Base-by-base conservation (phyloP, 2,329 filamentous ascomycete genomes). In the Cryoendolithus antarcticus region DNA sequence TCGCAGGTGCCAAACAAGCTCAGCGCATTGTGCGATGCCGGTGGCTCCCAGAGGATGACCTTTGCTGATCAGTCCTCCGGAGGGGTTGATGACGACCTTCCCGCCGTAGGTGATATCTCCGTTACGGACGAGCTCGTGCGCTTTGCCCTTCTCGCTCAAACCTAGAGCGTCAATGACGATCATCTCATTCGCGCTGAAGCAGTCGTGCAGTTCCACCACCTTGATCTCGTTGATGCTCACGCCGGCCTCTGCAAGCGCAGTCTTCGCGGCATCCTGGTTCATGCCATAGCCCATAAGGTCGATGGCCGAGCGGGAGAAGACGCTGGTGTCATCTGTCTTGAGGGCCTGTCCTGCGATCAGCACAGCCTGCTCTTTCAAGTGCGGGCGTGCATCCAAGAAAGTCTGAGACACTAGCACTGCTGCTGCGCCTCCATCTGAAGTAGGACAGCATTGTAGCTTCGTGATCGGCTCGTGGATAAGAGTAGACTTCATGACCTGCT, bases 381-480 rank as follows among this genome's bases (percentile, higher is more conserved):
- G 78, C 1, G 88, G 88, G 13, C 85, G 75, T 6, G 80, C 80
- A 54, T 89, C 82, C 39, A 96, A 75, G 72, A 95, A 96, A 35
- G 72, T 74, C 63, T 94, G 80, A 0, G 86, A 93, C 39, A 94
- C 86, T 37, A 98, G 67, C 27, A 96, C 80, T 9, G 84, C 85
- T 1, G 91, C 86, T 1, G 86, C 89, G 34, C 80, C 84, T 35
- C 89, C 89, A 61, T 96, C 91, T 0, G 86, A 93, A 1, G 89
- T 96, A 1, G 91, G 89, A 64, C 89, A 95, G 73, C 89, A 96
- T 67, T 96, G 91, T n/a, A 96, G 78, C 65, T 95, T 96, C 42
- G 91, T 96, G 40, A 96, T 72, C 10, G 89, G 89, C 48, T 77
- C 76, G 64, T 85, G 78, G 62, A 96, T 84, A 72, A 77, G 82